Conservation (phyloP, 2,329 filamentous ascomycete species). For the Beauveria brongniartii region DNA sequence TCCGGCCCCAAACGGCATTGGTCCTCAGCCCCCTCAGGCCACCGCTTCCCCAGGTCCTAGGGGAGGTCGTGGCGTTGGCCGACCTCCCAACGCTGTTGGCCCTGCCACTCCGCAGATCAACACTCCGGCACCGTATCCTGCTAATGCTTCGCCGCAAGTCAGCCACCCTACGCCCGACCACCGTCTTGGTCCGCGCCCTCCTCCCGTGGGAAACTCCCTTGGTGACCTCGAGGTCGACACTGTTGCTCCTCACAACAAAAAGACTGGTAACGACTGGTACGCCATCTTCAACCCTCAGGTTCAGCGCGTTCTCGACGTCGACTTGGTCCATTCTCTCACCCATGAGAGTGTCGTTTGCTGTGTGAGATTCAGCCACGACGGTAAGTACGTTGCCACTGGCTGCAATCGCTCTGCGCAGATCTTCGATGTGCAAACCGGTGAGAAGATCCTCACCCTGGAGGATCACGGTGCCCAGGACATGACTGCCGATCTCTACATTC, state of each 20-base stretch:
- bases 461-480: constrained; percentile 74
- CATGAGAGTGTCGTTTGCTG: constrained; percentile 98
- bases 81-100: constrained; percentile 53
- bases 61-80: constrained; percentile 64
- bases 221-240: constrained; percentile 83
- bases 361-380: constrained; percentile 91
- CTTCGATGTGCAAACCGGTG: constrained; percentile 81
- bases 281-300: constrained; percentile 93
- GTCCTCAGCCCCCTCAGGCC: constrained; percentile 71
- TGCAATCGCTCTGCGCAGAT: constrained; percentile 99
- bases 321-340: constrained; percentile 83
- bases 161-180: constrained; percentile 74
- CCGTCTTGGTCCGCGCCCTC: constrained; percentile 44
- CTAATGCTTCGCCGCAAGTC: constrained; percentile 76
- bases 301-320: constrained; percentile 82
- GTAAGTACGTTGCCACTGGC: constrained; percentile 90
- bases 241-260: constrained; percentile 79
- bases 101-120: constrained; percentile 90
- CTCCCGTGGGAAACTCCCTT: constrained; percentile 54
- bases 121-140: constrained; percentile 77
- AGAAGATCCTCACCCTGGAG: constrained; percentile 82
- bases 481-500: constrained; percentile 88
- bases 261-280: constrained; percentile 87
- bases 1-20: constrained; percentile 61
- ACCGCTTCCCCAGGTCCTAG: constrained; percentile 81